Conservation (phyloP, 495 filamentous ascomycete genomes). For the Lophium mytilinum region DNA sequence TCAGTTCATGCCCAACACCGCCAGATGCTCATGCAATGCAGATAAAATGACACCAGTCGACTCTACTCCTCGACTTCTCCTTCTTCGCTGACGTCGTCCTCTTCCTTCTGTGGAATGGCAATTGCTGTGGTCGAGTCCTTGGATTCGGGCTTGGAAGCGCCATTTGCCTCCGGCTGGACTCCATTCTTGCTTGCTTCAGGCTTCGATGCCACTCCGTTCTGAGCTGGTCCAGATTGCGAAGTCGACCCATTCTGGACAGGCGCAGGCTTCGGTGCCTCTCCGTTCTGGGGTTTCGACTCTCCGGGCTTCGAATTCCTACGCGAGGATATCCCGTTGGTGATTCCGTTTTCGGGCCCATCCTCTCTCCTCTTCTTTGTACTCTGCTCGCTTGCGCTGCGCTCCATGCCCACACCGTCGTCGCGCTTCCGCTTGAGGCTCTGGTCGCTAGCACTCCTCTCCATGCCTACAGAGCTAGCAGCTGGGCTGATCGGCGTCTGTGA, state of each 20-base stretch:
- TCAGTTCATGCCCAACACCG: background rate
- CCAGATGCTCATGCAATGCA: background rate
- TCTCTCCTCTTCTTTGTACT: background rate
- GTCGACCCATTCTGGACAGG: background rate
- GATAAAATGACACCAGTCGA: background rate
- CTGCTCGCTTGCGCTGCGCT: background rate
- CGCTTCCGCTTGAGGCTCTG: conserved; percentile 6
- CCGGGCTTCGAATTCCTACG: background rate
- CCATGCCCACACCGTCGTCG: background rate
- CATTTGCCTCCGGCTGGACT: background rate
- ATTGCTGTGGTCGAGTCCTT: background rate
- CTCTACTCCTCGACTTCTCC: conserved; percentile 5
- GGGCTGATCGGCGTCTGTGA: conserved; percentile 8
- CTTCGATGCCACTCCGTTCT: background rate
- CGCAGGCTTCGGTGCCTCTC: background rate
- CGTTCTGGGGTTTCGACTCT: background rate
- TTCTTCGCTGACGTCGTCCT: conserved; percentile 5
- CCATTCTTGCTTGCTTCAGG: background rate
- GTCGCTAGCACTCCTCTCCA: conserved; percentile 8
- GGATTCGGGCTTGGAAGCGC: background rate
- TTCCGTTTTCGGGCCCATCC: background rate
- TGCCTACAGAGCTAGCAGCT: background rate
- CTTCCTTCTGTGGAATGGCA: background rate
- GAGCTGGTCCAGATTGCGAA: too few species aligned
- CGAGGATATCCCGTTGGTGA: background rate